These are phyloP conservation scores for Stephania cephalantha DNA, from an alignment of 164 flowering plant genomes.

Conservation along the genomic window DNA sequence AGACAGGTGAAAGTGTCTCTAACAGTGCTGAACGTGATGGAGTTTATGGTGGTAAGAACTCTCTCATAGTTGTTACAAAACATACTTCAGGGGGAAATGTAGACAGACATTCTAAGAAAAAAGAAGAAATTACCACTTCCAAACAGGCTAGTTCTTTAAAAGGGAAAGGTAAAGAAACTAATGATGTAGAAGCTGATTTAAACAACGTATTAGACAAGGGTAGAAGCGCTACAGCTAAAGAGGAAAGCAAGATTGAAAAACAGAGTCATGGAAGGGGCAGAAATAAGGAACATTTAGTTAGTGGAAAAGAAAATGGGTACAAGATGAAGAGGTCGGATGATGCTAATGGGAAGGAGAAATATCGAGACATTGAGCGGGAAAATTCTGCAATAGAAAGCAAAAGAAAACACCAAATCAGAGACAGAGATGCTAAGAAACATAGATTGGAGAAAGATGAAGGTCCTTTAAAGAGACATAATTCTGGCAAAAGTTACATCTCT, in stretches of 20 bases:
- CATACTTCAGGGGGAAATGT: constrained; percentile 19
- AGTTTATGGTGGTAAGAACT: constrained; percentile 17
- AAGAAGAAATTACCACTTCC: constrained; percentile 24
- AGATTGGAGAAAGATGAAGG: constrained; percentile 22
- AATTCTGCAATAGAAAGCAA: constrained; percentile 48
- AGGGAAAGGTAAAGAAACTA: constrained; percentile 25
- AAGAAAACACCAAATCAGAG: constrained; percentile 39
- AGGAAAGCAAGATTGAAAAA: constrained; percentile 24
- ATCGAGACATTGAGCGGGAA: constrained; percentile 28
- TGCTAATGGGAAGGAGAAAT: constrained; percentile 25
- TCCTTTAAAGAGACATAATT: constrained; percentile 31
- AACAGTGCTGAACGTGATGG: constrained; percentile 23
- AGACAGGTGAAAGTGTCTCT: constrained; percentile 20
- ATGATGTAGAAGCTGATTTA: constrained; percentile 21
- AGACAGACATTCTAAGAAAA: constrained; percentile 31
- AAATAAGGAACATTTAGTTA: constrained; percentile 22
- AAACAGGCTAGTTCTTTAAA: constrained; percentile 23
- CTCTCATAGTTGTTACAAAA: constrained; percentile 13
- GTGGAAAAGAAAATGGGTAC: constrained; percentile 24
- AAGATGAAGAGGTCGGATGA: constrained; percentile 32
- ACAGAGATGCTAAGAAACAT: constrained; percentile 31
- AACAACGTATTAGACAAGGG: constrained; percentile 24
- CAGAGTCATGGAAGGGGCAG: constrained; percentile 24
- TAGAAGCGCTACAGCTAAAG: constrained; percentile 15
- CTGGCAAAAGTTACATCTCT: constrained; percentile 23